Evolutionary conservation across 164 flowering plant species (phyloP).

Genomic region (Umbellularia californica): DNA sequence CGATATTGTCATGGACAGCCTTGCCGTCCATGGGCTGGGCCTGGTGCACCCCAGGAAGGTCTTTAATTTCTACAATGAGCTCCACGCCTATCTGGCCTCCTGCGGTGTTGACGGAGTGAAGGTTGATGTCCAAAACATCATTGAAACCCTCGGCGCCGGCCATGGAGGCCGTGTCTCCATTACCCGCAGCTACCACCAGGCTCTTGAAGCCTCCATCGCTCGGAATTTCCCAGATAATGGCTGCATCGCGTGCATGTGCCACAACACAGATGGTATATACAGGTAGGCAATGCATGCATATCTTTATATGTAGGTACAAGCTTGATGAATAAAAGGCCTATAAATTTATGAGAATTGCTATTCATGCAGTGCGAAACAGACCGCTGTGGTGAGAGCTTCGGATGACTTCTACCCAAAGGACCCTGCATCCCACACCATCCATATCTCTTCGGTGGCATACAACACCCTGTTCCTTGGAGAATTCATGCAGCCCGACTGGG

Average conservation of each 20-base stretch:
- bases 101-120: constrained; percentile 96
- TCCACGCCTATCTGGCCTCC: constrained; percentile 83
- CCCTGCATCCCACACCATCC: constrained; percentile 97
- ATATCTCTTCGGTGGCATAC: constrained; percentile 90
- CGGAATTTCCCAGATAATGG: constrained; percentile 86
- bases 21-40: constrained; percentile 79
- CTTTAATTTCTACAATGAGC: constrained; percentile 87
- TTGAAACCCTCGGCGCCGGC: constrained; percentile 95
- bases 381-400: constrained; percentile 93
- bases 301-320: background rate
- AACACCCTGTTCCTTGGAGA: constrained; percentile 92
- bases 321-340: background rate
- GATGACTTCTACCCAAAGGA: constrained; percentile 94
- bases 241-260: constrained; percentile 93
- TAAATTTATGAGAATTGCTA: background rate
- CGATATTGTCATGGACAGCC: constrained; percentile 87
- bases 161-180: constrained; percentile 89
- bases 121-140: constrained; percentile 89
- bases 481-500: constrained; percentile 99
- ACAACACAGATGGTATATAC: constrained; percentile 82
- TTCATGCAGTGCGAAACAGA: constrained; percentile 63
- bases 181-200: constrained; percentile 80
- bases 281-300: constrained; percentile 6
- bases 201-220: constrained; percentile 85
- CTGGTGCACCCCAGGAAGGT: constrained; percentile 84